A percentile compares a stretch with the other conserved stretches of the same genome.
Evolutionary conservation across 257 asterid species (phyloP).

Genomic region (Echium plantagineum): DNA sequence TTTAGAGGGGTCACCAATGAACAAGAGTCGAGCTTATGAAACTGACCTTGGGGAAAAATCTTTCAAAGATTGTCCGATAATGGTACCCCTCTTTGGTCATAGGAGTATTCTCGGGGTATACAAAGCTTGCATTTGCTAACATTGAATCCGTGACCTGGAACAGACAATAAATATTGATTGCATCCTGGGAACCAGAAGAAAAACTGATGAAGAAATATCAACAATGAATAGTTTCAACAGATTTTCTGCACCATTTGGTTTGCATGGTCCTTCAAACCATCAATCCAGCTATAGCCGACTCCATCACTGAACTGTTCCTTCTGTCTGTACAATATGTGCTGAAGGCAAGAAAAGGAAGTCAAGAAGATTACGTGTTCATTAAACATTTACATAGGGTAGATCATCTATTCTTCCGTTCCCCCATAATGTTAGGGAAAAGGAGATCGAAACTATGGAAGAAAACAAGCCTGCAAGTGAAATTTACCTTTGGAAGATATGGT

Average conservation of each 20-base stretch:
- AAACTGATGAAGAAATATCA: not conserved
- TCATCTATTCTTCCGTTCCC: not conserved
- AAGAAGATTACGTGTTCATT: too few species aligned
- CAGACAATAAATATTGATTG: not conserved
- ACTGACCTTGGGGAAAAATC: conserved; percentile 86
- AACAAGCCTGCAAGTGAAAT: conserved; percentile 8
- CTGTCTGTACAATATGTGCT: conserved; percentile 94
- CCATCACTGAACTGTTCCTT: conserved; percentile 98
- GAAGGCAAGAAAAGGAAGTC: conserved; percentile 15
- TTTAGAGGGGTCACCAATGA: too few species aligned
- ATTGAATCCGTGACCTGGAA: conserved; percentile 80
- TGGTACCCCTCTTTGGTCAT: conserved; percentile 87
- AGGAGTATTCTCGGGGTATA: conserved; percentile 95
- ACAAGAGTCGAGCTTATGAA: conserved; percentile 1
- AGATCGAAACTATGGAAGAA: conserved; percentile 1
- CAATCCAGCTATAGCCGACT: conserved; percentile 98
- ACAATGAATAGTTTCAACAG: not conserved
- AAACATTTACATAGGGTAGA: not conserved
- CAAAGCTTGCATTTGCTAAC: conserved; percentile 80
- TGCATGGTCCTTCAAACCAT: conserved; percentile 90
- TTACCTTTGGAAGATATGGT: conserved; percentile 93
- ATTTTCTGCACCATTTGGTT: conserved; percentile 40
- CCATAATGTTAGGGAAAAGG: not conserved
- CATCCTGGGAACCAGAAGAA: not conserved
- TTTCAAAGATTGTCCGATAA: conserved; percentile 78